Base-by-base conservation (phyloP, 768 basidiomycete species). In the Boletus speciosus region DNA sequence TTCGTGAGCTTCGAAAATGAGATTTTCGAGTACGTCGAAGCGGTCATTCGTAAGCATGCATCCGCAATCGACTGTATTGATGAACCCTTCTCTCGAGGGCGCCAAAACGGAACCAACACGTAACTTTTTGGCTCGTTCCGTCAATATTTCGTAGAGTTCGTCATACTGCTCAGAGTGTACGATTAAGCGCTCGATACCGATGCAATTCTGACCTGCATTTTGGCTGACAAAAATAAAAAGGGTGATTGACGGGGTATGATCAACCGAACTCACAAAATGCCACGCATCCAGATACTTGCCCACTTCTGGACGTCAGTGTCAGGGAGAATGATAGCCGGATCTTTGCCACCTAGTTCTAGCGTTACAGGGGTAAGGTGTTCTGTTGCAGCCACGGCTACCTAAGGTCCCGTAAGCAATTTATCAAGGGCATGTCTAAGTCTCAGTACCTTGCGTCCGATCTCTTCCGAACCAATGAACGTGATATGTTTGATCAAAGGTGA, bases 121-220 rank as follows among this genome's bases (percentile, higher is more conserved):
- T 47, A 98, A 75, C 61, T 82, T 83, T 34, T 72, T 68, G 36
- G 84, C 81, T 15, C 86, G 81, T n/a, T 84, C 80, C 21, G 73
- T 64, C 61, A 98, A 77, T 21, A 84, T 78, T 3, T 76, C 74
- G 60, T 85, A 80, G 46, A 98, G 80, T 6, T 85, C 82, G 44
- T 93, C 82, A 61, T 94, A 88, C 62, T 92, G 86, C 0, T 78
- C 78, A 0, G 74, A 66, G 63, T 94, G 93, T 36, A 98, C 92
- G 43, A 98, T 81, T 59, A 98, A 80, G 2, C 94, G 83, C 70
- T 99, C 96, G 58, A 95, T 90, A 35, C 95, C 96, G 62, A 99
- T 96, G 69, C 96, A 99, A 64, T 98, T 98, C 73, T 98, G 96
- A 21, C 95, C 95, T 47, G 82, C 81, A 55, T 93, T 92, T 76